Evolutionary conservation across 2,329 filamentous ascomycete species (phyloP).

Genomic region (Hirsutella rhossiliensis): DNA sequence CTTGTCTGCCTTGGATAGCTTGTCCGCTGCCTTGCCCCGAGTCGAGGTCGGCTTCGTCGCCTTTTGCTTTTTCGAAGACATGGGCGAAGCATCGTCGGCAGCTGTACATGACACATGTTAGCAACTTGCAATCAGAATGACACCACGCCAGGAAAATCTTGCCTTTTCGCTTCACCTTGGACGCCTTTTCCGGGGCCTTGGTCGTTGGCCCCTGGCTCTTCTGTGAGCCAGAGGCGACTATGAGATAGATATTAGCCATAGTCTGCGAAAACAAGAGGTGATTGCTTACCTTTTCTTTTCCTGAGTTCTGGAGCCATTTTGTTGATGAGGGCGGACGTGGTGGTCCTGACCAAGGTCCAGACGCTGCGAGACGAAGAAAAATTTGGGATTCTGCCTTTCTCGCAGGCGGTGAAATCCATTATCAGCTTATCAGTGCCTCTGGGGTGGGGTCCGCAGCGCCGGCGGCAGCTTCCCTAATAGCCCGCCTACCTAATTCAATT

Average conservation of each 20-base stretch:
- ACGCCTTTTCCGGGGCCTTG: slow-evolving; percentile 3
- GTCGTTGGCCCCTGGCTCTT: slow-evolving; percentile 15
- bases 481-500: no score
- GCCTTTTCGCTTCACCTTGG: slow-evolving; percentile 15
- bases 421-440: slow-evolving; percentile 8
- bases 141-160: slow-evolving; percentile 7
- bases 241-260: slow-evolving; percentile 7
- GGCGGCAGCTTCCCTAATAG: not conserved
- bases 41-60: slow-evolving; percentile 21
- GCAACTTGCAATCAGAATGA: not conserved
- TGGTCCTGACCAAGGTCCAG: not conserved
- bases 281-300: slow-evolving; percentile 20
- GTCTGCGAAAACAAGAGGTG: not conserved
- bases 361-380: slow-evolving; percentile 16
- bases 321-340: slow-evolving; percentile 4
- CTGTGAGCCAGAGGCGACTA: slow-evolving; percentile 15
- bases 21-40: slow-evolving; percentile 8
- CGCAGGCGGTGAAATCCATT: slow-evolving; percentile 17
- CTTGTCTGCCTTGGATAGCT: slow-evolving; percentile 10
- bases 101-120: slow-evolving; percentile 13
- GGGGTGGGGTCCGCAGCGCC: not conserved
- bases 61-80: slow-evolving; percentile 33
- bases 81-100: slow-evolving; percentile 31
- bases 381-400: slow-evolving; percentile 22
- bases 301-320: slow-evolving; percentile 35